phyloP scores from a whole-genome alignment of 805 yeast genomes.

The Metahyphopichia silvanorum region DNA sequence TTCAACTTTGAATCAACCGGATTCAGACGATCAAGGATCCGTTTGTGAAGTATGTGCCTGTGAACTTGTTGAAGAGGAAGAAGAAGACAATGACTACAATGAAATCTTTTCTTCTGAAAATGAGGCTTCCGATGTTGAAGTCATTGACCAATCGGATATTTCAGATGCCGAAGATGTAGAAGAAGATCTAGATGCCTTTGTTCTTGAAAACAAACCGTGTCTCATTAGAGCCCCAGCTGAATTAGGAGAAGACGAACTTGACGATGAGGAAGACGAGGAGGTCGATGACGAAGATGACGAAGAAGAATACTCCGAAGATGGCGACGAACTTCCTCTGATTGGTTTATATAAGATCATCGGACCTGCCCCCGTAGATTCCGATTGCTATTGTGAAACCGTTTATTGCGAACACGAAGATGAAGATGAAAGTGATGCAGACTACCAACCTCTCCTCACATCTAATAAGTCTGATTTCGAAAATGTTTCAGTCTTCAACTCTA shows the following conservation, averaged over 20 bases:
- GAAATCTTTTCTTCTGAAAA: background rate
- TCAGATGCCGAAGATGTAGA: background rate
- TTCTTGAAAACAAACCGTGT: background rate
- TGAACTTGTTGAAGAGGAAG: no score
- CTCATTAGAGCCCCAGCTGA: background rate
- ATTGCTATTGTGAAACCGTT: slow-evolving; percentile 1
- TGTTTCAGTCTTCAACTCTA: no score
- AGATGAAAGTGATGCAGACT: slow-evolving; percentile 6
- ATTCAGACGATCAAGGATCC: no score
- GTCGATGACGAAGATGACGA: slow-evolving; percentile 4
- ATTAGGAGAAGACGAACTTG: no score
- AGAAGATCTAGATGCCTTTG: background rate
- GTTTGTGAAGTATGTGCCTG: no score
- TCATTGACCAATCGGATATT: no score
- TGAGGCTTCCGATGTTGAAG: background rate
- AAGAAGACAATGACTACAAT: no score
- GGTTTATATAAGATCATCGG: no score
- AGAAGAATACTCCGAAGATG: slow-evolving; percentile 3
- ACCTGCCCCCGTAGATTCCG: no score
- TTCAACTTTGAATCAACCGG: background rate
- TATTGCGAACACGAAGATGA: slow-evolving; percentile 2
- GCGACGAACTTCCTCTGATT: slow-evolving; percentile 5
- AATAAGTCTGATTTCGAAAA: slow-evolving; percentile 5
- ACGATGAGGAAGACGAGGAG: background rate
- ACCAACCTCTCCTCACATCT: no score